Percentiles rank a stretch among this genome's conserved stretches.
These are phyloP conservation scores for Trichoderma oligosporum DNA, from an alignment of 2,329 filamentous ascomycete genomes.

Conservation along the genomic window DNA sequence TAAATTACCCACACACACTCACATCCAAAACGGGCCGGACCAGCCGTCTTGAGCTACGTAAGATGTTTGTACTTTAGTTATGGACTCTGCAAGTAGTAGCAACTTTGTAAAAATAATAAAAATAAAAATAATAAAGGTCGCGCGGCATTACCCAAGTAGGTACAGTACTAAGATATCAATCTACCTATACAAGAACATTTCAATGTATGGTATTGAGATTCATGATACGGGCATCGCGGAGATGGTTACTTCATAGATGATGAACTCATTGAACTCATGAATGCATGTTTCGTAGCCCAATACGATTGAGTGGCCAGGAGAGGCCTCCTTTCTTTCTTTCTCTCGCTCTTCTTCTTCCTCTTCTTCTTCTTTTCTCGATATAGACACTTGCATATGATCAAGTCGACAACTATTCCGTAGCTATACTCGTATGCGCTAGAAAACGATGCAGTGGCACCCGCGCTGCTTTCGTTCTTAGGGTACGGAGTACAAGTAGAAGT, in stretches of 20 bases:
- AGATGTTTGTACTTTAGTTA: background rate
- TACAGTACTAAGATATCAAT: too few species aligned
- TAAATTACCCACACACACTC: slow-evolving; percentile 9
- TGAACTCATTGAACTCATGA: background rate
- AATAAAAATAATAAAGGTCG: too few species aligned
- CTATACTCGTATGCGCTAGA: too few species aligned
- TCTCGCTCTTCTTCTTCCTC: background rate
- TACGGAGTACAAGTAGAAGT: background rate
- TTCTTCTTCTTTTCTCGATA: background rate
- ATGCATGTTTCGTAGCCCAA: background rate
- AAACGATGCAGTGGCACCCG: background rate
- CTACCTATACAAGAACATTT: too few species aligned
- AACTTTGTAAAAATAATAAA: too few species aligned
- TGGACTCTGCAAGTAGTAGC: too few species aligned
- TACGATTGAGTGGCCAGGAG: background rate
- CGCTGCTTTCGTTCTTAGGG: background rate
- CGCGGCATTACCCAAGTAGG: slow-evolving; percentile 3
- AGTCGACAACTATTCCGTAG: background rate
- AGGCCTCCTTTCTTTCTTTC: background rate
- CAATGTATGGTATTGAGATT: background rate
- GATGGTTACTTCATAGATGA: background rate
- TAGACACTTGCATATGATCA: background rate
- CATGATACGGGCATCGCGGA: background rate
- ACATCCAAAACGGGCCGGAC: slow-evolving; percentile 17
- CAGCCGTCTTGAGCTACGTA: slow-evolving; percentile 7